Percentiles rank a stretch among this genome's conserved stretches.
These are phyloP conservation scores for Euclidium syriacum DNA, from an alignment of 345 rosid species.

Conservation along the genomic window DNA sequence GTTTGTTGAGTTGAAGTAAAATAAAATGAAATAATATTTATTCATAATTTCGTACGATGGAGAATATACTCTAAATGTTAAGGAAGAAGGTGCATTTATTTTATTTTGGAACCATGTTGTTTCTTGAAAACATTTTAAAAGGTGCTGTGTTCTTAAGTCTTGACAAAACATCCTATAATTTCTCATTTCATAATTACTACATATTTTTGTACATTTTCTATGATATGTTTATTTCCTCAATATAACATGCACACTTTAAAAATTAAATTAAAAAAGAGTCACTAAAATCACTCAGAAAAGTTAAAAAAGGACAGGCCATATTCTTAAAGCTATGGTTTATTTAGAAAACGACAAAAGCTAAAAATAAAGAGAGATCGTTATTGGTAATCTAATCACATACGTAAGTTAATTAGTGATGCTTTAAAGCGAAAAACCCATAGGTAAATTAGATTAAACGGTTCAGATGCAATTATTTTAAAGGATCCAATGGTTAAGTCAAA, in stretches of 20 bases:
- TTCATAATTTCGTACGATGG: conserved; percentile 3
- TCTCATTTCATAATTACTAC: conserved; percentile 8
- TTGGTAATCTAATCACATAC: conserved; percentile 18
- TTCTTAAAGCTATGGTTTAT: neutral
- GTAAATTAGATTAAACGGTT: conserved; percentile 18
- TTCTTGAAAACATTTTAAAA: conserved; percentile 12
- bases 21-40: neutral
- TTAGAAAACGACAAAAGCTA: conserved; percentile 27
- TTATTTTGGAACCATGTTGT: conserved; percentile 33
- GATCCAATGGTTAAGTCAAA: conserved; percentile 23
- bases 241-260: neutral
- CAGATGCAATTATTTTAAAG: conserved; percentile 7
- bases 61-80: conserved; percentile 13
- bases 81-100: conserved; percentile 22
- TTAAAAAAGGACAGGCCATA: conserved; percentile 1
- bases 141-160: conserved; percentile 14
- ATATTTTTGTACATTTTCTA: neutral
- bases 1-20: neutral
- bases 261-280: neutral
- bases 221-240: neutral
- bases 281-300: neutral
- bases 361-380: conserved; percentile 4
- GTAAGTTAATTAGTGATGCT: conserved; percentile 26
- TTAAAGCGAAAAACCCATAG: conserved; percentile 13
- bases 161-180: conserved; percentile 18